Base-by-base conservation (phyloP, 306 rosid species). In the Sicyos edulis region DNA sequence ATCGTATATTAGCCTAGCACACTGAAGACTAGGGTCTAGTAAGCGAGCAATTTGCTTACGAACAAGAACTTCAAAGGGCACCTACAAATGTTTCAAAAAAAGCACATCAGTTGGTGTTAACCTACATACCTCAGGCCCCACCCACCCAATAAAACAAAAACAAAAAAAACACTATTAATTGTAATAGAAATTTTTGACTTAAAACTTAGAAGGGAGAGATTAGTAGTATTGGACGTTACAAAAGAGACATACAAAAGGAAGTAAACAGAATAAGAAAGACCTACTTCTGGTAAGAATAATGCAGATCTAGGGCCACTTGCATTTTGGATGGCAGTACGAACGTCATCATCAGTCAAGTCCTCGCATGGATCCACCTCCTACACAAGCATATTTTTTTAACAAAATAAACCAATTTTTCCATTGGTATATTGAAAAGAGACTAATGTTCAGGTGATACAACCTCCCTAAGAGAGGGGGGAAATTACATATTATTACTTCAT, bases 281-380 rank as follows among this genome's bases (percentile, higher is more conserved):
- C 68, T 64, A 83, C 87, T 78, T 83, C 87, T 2, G 85, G 84
- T 71, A 78, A 75, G 78, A 83, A 80, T 70, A 83, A 70, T 50
- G 77, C 61, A 75, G 82, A 80, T 78, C 47, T 80, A n/a, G 79
- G 70, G 74, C 87, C 87, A 72, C 81, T 72, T 22, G 84, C 84
- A 75, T 83, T 83, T 70, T 83, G 85, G 74, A 80, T 78, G 32
- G 82, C 82, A 42, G 70, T 75, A 21, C 75, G 84, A 74, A 83
- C 78, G 68, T 80, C 81, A 75, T 78, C 84, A 67, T 78, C 79
- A 73, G 67, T 73, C 65, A 78, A 69, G 72, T 78, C 81, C 1
- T 78, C 85, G 40, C 83, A 80, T 15, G 85, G 87, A 63, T 83
- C 81, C 54, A 78, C 85, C 56, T 78, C 87, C 87, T 80, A 51